Evolutionary conservation across 2,329 filamentous ascomycete genomes (phyloP), one percentile per base, ranked within the genome.

Genomic region (Epichloe elymi): DNA sequence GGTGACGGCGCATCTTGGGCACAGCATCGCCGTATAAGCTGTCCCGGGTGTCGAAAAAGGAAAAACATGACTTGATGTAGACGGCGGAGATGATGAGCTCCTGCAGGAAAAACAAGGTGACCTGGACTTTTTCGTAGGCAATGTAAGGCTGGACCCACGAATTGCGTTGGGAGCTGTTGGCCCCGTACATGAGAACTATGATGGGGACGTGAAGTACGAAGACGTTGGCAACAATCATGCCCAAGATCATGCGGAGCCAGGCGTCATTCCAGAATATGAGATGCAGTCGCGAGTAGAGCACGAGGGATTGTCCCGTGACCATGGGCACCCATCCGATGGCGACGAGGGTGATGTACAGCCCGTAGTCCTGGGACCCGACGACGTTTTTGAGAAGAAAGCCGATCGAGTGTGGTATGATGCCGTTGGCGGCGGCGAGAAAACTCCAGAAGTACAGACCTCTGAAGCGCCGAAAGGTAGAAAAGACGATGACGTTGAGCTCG

Each of bases 271-370:
- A 70, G 3, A 78, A 65, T 14, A 83, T 70, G 3, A 83, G 68
- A 58, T 82, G 78, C 0, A 83, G 70, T 2, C 80, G 73, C 2
- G 78, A 82, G 65, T 79, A 83, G 2, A 83, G 66, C 1, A 83
- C 79, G 7, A 82, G 56, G 0, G 74, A 74, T 58, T 82, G 77
- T 0, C 79, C 79, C 3, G 77, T 79, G 0, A 82, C 72, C 75
- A 82, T 79, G 2, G 52, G 56, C 4, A 59, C 55, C 62, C 63
- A 64, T 14, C 59, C 60, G 5, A 56, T 42, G 14, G 57, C 57
- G 19, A 59, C 58, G 41, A 60, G 49, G 4, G 56, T 57, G 38
- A 60, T 52, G 39, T 57, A 58, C 5, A 53, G 35, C 26, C 45
- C 52, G 20, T 50, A 55, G 26, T 52, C 26, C 7, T 53, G 38